phyloP scores from a whole-genome alignment of 768 basidiomycete genomes.

The Sarcodon sp. region DNA sequence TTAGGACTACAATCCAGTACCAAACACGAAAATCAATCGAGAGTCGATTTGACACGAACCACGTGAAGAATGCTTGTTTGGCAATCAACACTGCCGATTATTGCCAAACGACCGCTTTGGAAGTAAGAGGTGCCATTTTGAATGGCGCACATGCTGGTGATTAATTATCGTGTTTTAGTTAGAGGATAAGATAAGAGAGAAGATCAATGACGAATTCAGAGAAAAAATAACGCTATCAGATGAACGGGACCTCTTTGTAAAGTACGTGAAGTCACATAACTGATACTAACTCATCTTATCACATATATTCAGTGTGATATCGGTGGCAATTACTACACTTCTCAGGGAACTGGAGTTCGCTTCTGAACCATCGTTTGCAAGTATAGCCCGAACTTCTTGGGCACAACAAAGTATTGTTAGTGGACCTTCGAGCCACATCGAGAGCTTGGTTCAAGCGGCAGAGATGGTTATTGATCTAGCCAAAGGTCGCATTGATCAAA shows the following conservation, averaged over 20 bases:
- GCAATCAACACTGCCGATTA: constrained; percentile 97
- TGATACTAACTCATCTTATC: not conserved
- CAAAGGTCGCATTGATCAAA: constrained; percentile 79
- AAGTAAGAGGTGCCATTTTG: constrained; percentile 35
- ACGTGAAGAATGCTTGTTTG: constrained; percentile 76
- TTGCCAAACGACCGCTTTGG: constrained; percentile 81
- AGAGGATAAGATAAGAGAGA: constrained; percentile 83
- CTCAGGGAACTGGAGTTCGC: constrained; percentile 79
- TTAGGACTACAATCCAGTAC: constrained; percentile 22
- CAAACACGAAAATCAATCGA: constrained; percentile 62
- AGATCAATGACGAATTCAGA: constrained; percentile 63
- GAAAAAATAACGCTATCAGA: constrained; percentile 72
- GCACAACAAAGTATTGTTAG: constrained; percentile 68
- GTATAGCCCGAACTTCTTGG: constrained; percentile 76
- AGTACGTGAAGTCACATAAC: constrained; percentile 31
- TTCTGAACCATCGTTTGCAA: constrained; percentile 66
- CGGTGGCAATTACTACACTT: constrained; percentile 67
- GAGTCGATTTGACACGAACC: constrained; percentile 58
- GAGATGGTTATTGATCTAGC: constrained; percentile 70
- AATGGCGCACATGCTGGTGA: not conserved
- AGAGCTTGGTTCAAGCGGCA: constrained; percentile 60
- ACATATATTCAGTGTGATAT: constrained; percentile 50
- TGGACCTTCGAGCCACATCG: constrained; percentile 72
- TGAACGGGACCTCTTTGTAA: constrained; percentile 83
- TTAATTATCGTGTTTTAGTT: constrained; percentile 34